Base-by-base conservation (phyloP, 441 rosid species). In the Pelargonium cotyledonis region DNA sequence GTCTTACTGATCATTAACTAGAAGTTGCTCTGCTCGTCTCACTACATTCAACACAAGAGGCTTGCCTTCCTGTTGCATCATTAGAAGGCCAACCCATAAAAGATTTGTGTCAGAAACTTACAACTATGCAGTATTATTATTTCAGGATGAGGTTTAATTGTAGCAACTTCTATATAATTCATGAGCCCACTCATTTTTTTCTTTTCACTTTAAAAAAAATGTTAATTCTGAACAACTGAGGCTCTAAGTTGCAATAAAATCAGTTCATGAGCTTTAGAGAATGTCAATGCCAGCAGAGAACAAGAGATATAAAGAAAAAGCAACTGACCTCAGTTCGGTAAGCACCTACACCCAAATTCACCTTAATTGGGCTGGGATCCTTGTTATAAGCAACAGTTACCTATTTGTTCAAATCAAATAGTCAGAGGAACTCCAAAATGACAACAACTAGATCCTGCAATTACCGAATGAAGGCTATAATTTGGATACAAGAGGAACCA, bases 41-140 rank as follows among this genome's bases (percentile, higher is more conserved):
- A 88, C 93, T 15, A 84, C 93, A 68, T 80, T 82, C 26, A 88
- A 77, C 73, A 88, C 89, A 0, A 88, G 78, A 9, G 93, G 93
- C 67, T 85, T 88, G 60, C 93, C 93, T 83, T 88, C 93, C 93
- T 88, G 71, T 71, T 8, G 77, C 14, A 57, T 1, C 65, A 80
- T 47, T 12, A 63, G 3, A 63, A 43, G 68, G 11, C 53, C 68
- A 74, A 57, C 23, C 8, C 44, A 72, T 35, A 9, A 19, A 21
- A 21, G 31, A 58, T 7, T 58, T 21, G 49, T 44, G 63, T 21
- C 63, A 58, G 11, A 26, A 58, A 58, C 8, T 8, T 21, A 14
- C 14, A 58, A 10, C 21, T 18, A 21, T 58, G 7, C 26, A 57
- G 29, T 19, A 57, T 19, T 41, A 41, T 41, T 41, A 41, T 41